Conservation (phyloP, 148 eudicot species). For the Mesembryanthemum crystallinum region DNA sequence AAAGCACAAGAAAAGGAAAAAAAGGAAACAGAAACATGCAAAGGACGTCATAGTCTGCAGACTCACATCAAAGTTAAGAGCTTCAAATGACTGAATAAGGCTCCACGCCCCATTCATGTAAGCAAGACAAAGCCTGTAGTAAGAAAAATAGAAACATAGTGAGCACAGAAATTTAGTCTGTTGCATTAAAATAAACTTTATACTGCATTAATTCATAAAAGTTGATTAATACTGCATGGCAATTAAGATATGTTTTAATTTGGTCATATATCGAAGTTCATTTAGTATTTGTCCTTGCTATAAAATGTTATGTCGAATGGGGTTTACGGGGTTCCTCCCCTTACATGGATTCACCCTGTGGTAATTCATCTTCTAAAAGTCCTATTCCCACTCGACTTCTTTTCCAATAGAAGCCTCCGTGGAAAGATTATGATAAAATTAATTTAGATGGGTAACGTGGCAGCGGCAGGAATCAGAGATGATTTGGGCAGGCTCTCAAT, state of each 20-base stretch:
- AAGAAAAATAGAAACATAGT: conserved; percentile 10
- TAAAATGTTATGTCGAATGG: no score
- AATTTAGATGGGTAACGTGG: no score
- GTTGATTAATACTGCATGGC: neutral
- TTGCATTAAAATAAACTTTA: neutral
- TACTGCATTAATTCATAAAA: neutral
- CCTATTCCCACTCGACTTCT: no score
- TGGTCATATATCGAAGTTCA: neutral
- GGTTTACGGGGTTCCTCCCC: no score
- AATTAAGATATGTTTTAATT: neutral
- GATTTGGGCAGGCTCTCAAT: no score
- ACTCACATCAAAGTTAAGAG: conserved; percentile 67
- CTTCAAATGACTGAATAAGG: conserved; percentile 58
- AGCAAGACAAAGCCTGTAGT: conserved; percentile 54
- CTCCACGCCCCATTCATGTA: conserved; percentile 62
- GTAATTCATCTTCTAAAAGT: no score
- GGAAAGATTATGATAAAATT: no score
- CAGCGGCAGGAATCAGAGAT: no score
- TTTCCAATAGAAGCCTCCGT: no score
- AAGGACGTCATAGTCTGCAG: neutral
- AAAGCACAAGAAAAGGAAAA: neutral
- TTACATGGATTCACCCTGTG: no score
- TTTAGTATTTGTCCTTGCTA: no score
- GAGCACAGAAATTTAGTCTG: neutral
- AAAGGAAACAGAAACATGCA: neutral